Evolutionary conservation across 2,329 filamentous ascomycete genomes (phyloP).

Genomic region (Xylariaceae sp.): DNA sequence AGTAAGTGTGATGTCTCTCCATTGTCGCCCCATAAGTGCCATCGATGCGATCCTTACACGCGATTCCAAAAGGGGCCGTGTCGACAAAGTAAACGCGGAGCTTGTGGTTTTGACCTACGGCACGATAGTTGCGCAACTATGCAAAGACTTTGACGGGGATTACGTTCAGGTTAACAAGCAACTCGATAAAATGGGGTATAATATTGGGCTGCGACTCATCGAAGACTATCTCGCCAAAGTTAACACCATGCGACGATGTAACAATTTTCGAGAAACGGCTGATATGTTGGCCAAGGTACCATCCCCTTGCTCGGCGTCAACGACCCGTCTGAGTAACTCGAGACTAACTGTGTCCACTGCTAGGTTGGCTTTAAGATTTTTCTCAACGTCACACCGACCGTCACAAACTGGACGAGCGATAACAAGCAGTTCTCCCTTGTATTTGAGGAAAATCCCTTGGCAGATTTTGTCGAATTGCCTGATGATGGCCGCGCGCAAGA

Average conservation of each 20-base stretch:
- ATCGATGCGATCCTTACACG: constrained; percentile 18
- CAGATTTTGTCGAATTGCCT: constrained; percentile 94
- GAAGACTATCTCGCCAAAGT: constrained; percentile 98
- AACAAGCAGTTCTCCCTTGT: constrained; percentile 94
- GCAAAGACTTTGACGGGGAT: constrained; percentile 91
- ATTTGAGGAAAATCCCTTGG: constrained; percentile 94
- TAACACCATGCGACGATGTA: constrained; percentile 80
- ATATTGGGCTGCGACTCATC: constrained; percentile 91
- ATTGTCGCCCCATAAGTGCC: not conserved
- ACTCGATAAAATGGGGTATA: constrained; percentile 98
- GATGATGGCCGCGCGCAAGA: constrained; percentile 95
- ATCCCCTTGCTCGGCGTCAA: not conserved
- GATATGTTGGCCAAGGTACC: constrained; percentile 89
- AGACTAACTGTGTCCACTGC: constrained; percentile 21
- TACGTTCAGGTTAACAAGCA: constrained; percentile 97
- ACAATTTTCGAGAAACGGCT: constrained; percentile 91
- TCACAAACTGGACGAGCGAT: constrained; percentile 94
- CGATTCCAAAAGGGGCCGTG: constrained; percentile 63
- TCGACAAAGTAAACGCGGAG: constrained; percentile 98
- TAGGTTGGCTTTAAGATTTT: constrained; percentile 99
- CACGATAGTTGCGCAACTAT: constrained; percentile 93
- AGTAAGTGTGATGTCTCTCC: constrained; percentile 56
- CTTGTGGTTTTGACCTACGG: constrained; percentile 96
- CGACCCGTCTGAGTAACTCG: not conserved
- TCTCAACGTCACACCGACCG: constrained; percentile 87